Evolutionary conservation across 805 yeast species (phyloP), one percentile per base, ranked within the genome.

Genomic region (Hanseniaspora taiwanica): DNA sequence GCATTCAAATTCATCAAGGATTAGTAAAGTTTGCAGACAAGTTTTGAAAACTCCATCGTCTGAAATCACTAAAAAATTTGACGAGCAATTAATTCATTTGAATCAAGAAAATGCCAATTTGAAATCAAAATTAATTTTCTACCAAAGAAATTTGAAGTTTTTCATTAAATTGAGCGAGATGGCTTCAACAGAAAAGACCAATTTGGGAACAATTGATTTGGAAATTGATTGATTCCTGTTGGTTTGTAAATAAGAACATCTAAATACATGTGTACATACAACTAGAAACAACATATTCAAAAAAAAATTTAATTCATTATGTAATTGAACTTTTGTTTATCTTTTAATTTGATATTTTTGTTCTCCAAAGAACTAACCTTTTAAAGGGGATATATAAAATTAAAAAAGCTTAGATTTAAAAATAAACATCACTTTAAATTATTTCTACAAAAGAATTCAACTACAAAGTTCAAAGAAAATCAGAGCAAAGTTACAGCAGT

Each of bases 11-110:
- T 76, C 95, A 1, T 71, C 69, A 37, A 69, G 98, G 44, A 72
- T 91, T 6, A 68, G 94, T 0, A 76, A 73, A 48, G 97, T 89
- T 54, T 82, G 85, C 43, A 68, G 91, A 21, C 76, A 76, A 49
- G 95, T 91, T 2, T 65, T 91, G 50, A 74, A 72, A 51, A 78
- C 69, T 52, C 97, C 97, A 5, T 71, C 83, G 0, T 76, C 85
- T 47, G 95, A 86, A 52, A 83, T 91, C 4, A 72, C 80, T 48
- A 71, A 73, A 31, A 25, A 37, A 33, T 42, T 42, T 29, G 39
- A 42, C 20, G 45, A 57, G 10, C 55, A 51, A 39, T 50, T 58
- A 9, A 55, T 58, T 27, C 58, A 56, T 31, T 27, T 55, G 14
- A 44, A 52, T 2, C 39, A 58, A 21, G 55, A 56, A 37, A 48